Base-by-base conservation (phyloP, 2,329 filamentous ascomycete species). In the Metarhizium robertsii region DNA sequence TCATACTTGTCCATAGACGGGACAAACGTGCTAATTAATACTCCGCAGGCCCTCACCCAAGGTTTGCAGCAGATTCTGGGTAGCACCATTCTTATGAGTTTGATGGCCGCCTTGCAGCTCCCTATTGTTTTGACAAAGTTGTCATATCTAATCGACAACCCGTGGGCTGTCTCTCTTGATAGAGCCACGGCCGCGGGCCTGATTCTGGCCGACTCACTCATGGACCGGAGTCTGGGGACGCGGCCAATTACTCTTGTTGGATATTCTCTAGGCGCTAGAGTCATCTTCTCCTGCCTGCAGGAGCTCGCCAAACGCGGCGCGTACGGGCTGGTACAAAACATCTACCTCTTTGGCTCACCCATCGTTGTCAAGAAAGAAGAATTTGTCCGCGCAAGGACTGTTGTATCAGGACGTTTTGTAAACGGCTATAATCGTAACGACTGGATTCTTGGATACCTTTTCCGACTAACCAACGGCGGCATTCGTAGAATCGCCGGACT, bases 371-470 rank as follows among this genome's bases (percentile, higher is more conserved):
- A 92, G 69, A 87, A 84, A 65, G 92, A 97, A 55, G 94, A 99
- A 60, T 97, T 89, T 63, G 71, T 92, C 29, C 86, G 82, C 63
- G 88, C 87, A 10, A 84, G 87, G 55, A 86, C 86, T n/a, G 86
- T 96, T 3, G 88, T 97, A 3, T 81, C 89, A 7, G 94, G 94
- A n/a, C 83, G 92, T 46, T 96, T 97, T 62, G 84, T 99, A 60
- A 99, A 96, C 66, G 94, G 90, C 16, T 99, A 92, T 73, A 89
- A 94, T 62, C 87, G 81, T 50, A 96, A 94, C 67, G 94, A 99
- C 73, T 99, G 94, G 94, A 97, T 99, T 65, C 73, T 99, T 52
- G 91, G 87, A 58, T 99, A 99, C 67, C 83, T 99, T 1, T 99
- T 99, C 79, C 88, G 94, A 14, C 82, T 96, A 46, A 99, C 94